Evolutionary conservation across 2,329 filamentous ascomycete species (phyloP), one percentile per base, ranked within the genome.

Genomic region (Ophiostoma ips): DNA sequence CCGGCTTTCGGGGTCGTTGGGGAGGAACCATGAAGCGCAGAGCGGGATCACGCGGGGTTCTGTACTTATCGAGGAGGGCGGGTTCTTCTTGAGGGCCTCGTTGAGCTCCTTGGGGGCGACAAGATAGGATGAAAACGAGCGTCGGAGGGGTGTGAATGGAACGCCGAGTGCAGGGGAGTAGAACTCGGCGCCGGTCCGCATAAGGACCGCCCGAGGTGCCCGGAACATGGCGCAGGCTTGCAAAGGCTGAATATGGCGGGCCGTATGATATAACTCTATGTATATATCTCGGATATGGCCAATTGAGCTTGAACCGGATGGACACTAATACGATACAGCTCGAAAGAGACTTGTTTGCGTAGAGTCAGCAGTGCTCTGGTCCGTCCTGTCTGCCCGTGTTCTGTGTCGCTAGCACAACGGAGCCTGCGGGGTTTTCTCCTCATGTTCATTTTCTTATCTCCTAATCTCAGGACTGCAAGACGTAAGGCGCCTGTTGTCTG

Each of bases 21-120:
- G 92, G 55, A 98, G 77, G 63, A 95, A 98, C 92, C 92, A 98
- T 21, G 87, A 77, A 44, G 89, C 92, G 66, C 89, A 95, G 38
- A 98, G 75, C 3, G 92, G 86, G 49, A 98, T 81, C 40, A 94
- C 83, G 57, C 85, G 81, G 1, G 90, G 84, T 12, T 87, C 80
- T 40, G 86, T 84, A 53, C 85, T 87, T 59, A 90, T 84, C 55
- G 83, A 79, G 49, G 83, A 84, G 12, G 83, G 77, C 3, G 87
- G 77, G 64, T 90, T 94, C 68, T 83, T 84, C 66, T 84, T 82
- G 48, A 98, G 75, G 48, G 88, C 89, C 56, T 84, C 77, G 61
- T 83, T 68, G 51, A 96, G 81, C 66, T 95, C 83, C 54, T 79
- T 76, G 1, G 92, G 90, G 2, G 86, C 83, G 61, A 98, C 83